These are phyloP conservation scores for Beauveria brongniartii DNA, from an alignment of 2,329 filamentous ascomycete genomes.

Conservation along the genomic window DNA sequence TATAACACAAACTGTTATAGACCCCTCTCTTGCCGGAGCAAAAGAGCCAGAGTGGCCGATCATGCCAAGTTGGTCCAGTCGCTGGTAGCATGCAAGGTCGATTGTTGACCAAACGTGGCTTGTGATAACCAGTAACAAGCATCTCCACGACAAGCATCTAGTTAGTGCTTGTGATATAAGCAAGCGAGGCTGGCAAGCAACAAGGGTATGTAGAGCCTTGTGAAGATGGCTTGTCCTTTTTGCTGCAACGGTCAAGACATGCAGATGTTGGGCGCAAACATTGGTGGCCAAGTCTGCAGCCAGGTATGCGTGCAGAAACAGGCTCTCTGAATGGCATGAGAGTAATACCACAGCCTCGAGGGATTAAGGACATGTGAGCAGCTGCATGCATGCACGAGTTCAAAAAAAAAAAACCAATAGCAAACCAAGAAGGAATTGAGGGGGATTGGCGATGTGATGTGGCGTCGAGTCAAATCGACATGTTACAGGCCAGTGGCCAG, in stretches of 20 bases:
- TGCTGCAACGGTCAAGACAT: background rate
- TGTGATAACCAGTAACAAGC: background rate
- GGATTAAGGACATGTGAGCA: background rate
- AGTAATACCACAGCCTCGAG: background rate
- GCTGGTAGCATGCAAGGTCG: background rate
- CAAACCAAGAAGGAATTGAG: background rate
- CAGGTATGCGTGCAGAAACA: background rate
- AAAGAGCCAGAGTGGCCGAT: background rate
- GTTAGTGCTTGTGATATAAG: no score
- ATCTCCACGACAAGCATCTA: background rate
- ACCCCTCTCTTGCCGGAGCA: background rate
- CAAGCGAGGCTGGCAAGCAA: no score
- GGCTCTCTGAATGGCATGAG: background rate
- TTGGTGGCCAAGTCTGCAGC: background rate
- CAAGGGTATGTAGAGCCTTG: no score
- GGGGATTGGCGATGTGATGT: conserved; percentile 6
- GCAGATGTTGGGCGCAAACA: background rate
- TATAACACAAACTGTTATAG: no score
- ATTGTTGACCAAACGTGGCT: background rate
- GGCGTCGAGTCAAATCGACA: background rate
- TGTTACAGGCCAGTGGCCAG: background rate
- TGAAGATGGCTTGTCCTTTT: background rate
- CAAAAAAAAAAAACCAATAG: background rate
- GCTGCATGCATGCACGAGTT: background rate
- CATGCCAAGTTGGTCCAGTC: background rate